These are phyloP conservation scores for Pseudovirgaria hyperparasitica DNA, from an alignment of 2,329 filamentous ascomycete genomes.

Conservation along the genomic window DNA sequence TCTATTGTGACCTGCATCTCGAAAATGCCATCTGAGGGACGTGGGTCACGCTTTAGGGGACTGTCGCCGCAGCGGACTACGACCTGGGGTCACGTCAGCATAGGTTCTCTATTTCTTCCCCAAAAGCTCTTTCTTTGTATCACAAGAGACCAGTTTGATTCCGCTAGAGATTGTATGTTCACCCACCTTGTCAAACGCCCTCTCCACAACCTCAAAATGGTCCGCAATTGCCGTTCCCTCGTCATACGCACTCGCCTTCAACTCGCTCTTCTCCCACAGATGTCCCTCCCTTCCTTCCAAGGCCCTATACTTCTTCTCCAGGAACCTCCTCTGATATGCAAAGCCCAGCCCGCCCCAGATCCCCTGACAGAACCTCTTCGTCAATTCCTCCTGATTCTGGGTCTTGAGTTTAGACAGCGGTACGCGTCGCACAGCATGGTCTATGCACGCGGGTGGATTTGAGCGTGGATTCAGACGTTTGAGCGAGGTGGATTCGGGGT, in stretches of 20 bases:
- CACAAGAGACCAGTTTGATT: too few relatives aligned
- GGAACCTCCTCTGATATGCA: conserved; percentile 19
- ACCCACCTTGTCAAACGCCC: conserved; percentile 21
- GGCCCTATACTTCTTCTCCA: conserved; percentile 22
- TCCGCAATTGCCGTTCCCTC: conserved; percentile 25
- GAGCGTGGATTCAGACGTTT: conserved; percentile 18
- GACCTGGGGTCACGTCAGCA: conserved; percentile 19
- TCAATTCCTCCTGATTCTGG: conserved; percentile 15
- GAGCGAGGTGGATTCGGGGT: conserved; percentile 15
- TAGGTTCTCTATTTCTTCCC: background rate
- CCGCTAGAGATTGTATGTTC: too few relatives aligned
- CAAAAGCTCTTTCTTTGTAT: too few relatives aligned
- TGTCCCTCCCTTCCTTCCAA: conserved; percentile 17
- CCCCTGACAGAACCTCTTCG: conserved; percentile 24
- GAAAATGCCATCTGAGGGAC: conserved; percentile 24
- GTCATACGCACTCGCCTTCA: conserved; percentile 18
- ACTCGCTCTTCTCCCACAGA: conserved; percentile 22
- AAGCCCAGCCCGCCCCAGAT: conserved; percentile 25
- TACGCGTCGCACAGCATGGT: conserved; percentile 23
- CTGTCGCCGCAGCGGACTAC: conserved; percentile 26
- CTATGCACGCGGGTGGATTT: conserved; percentile 22
- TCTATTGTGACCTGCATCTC: conserved; percentile 25
- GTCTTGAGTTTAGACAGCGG: conserved; percentile 21
- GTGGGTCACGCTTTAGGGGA: conserved; percentile 15
- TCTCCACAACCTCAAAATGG: conserved; percentile 29